A percentile compares a stretch with the other conserved stretches of the same genome.
These are phyloP conservation scores for Microstegium vimineum DNA, from an alignment of 176 grass and related monocot genomes.

Conservation along the genomic window DNA sequence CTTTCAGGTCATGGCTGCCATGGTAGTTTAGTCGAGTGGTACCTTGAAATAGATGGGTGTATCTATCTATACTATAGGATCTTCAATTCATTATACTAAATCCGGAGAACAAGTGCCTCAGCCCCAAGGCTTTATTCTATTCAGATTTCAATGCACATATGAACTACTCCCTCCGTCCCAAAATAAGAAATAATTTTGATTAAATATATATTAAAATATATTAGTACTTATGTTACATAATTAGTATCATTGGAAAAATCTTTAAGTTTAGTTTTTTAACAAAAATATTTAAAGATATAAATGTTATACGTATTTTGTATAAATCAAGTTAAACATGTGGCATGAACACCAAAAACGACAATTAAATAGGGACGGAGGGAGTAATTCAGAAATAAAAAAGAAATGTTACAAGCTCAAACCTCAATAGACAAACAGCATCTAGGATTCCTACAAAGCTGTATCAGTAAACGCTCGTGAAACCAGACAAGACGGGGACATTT, in stretches of 20 bases:
- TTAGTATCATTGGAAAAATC: too few relatives aligned
- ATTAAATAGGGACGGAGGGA: too few relatives aligned
- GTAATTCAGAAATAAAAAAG: neutral
- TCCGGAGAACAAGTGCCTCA: neutral
- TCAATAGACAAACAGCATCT: neutral
- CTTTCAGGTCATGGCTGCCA: neutral
- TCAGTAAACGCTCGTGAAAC: neutral
- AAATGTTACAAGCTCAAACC: neutral
- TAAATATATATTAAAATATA: too few relatives aligned
- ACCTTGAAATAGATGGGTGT: neutral
- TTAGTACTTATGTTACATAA: too few relatives aligned
- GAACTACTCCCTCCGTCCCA: too few relatives aligned
- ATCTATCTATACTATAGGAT: neutral
- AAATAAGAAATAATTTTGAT: too few relatives aligned
- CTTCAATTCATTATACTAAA: neutral
- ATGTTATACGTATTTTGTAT: too few relatives aligned
- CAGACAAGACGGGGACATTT: neutral
- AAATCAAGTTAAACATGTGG: too few relatives aligned
- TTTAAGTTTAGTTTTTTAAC: too few relatives aligned
- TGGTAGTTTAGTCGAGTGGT: neutral
- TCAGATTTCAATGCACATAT: neutral
- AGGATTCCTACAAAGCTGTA: neutral
- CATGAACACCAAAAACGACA: too few relatives aligned
- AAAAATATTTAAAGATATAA: too few relatives aligned
- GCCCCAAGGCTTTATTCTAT: too few relatives aligned